A percentile compares a stretch with the other conserved stretches of the same genome.
Conservation (phyloP, 2,329 filamentous ascomycete genomes). For the Stachybotrys chartarum region DNA sequence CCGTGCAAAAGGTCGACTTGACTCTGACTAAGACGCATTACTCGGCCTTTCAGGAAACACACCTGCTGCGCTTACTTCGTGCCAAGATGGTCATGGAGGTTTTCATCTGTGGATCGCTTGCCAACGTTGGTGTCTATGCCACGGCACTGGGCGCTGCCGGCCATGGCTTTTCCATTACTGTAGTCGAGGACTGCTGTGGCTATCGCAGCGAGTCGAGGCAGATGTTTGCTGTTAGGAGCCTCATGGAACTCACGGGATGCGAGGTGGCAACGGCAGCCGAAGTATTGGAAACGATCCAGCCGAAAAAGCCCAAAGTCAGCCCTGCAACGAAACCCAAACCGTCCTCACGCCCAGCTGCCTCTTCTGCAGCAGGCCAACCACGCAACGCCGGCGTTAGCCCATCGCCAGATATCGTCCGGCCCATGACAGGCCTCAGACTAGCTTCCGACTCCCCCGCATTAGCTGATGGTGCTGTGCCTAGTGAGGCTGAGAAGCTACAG, state of each 20-base stretch:
- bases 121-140: constrained; percentile 83
- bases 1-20: constrained; percentile 41
- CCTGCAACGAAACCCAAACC: neutral
- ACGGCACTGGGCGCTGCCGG: constrained; percentile 85
- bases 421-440: constrained; percentile 23
- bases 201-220: constrained; percentile 67
- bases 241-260: constrained; percentile 70
- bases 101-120: constrained; percentile 79
- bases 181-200: constrained; percentile 84
- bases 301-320: constrained; percentile 6
- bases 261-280: constrained; percentile 53
- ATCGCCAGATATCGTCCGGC: constrained; percentile 20
- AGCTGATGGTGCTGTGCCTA: constrained; percentile 2
- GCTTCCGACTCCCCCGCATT: constrained; percentile 11
- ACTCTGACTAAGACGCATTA: constrained; percentile 68
- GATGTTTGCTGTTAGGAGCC: constrained; percentile 59
- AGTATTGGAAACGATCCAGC: constrained; percentile 35
- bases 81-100: constrained; percentile 83
- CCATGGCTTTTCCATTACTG: constrained; percentile 78
- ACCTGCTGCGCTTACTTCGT: constrained; percentile 69
- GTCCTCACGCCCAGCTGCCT: neutral
- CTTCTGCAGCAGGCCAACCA: neutral
- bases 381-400: constrained; percentile 9
- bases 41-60: constrained; percentile 74
- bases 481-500: constrained; percentile 8